Evolutionary conservation across 2,329 filamentous ascomycete genomes (phyloP).

Genomic region (Clarireedia paspali): DNA sequence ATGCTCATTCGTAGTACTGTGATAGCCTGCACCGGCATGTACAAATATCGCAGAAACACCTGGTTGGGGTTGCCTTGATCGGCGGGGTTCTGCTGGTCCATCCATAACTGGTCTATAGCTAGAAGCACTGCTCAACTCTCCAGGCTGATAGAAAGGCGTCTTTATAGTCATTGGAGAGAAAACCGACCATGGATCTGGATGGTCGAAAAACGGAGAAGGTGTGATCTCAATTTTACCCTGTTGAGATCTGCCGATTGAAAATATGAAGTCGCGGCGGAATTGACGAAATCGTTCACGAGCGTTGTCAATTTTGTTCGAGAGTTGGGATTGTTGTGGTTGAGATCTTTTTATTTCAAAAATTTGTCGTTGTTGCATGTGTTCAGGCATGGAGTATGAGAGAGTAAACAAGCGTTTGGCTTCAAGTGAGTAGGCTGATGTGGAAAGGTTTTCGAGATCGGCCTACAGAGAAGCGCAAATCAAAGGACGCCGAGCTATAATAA

Average conservation of each 20-base stretch:
- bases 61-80: conserved; percentile 9
- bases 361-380: conserved; percentile 11
- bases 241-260: conserved; percentile 14
- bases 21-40: conserved; percentile 91
- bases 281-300: conserved; percentile 17
- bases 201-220: conserved; percentile 12
- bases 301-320: conserved; percentile 10
- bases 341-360: background rate
- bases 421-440: conserved; percentile 1
- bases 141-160: background rate
- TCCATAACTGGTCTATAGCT: conserved; percentile 20
- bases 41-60: conserved; percentile 74
- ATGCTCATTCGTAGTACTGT: conserved; percentile 78
- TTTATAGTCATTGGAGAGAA: background rate
- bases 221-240: conserved; percentile 9
- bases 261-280: conserved; percentile 14
- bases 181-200: conserved; percentile 8
- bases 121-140: background rate
- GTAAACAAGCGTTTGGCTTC: background rate
- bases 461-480: background rate
- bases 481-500: background rate
- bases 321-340: conserved; percentile 10
- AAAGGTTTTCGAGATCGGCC: background rate
- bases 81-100: conserved; percentile 22
- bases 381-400: conserved; percentile 2